Base-by-base conservation (phyloP, 2,329 filamentous ascomycete species). In the Aspergillus melleus region DNA sequence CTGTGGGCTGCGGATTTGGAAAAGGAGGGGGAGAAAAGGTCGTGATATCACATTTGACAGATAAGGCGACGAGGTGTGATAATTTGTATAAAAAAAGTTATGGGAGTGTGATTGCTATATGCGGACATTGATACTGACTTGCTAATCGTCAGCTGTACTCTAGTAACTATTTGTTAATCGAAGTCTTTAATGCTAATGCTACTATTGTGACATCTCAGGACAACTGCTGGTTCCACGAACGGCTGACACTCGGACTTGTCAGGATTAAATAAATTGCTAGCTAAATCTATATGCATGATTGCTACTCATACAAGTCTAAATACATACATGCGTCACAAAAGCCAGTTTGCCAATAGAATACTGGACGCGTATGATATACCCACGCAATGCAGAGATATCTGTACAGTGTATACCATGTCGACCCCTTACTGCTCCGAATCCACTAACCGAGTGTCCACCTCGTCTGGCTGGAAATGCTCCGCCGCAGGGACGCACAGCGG, bases 1-100 rank as follows among this genome's bases (percentile, higher is more conserved):
- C 79, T 98, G n/a, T 97, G 92, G 92, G 93, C 94, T 46, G 90
- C 91, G 19, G 92, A 96, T 74, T 85, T 96, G 60, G 92, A 96
- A 74, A 78, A 75, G 75, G 72, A 8, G 74, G 78, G 76, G 75
- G 72, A 8, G 74, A 78, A 68, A 9, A 29, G 8, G 44, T 6
- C 11, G 3, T 51, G 36, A n/a, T 14, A 16, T 16, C 11, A n/a
- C n/a, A 22, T 22, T 22, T 22, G 22, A 22, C 22, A 22, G 36
- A n/a, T n/a, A 6, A 5, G 16, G 5, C 11, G 36, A 12, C 6
- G 36, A 16, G 6, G 36, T 36, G 26, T 29, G 26, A 29, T 9
- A 29, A 36, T 36, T 6, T 36, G 12, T 36, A 36, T 5, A 22
- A 22, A 22, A 12, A 14, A 36, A 14, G 32, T 2, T 9, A 29